These are phyloP conservation scores for Boletus barrowsii DNA, from an alignment of 768 basidiomycete genomes.

Conservation along the genomic window DNA sequence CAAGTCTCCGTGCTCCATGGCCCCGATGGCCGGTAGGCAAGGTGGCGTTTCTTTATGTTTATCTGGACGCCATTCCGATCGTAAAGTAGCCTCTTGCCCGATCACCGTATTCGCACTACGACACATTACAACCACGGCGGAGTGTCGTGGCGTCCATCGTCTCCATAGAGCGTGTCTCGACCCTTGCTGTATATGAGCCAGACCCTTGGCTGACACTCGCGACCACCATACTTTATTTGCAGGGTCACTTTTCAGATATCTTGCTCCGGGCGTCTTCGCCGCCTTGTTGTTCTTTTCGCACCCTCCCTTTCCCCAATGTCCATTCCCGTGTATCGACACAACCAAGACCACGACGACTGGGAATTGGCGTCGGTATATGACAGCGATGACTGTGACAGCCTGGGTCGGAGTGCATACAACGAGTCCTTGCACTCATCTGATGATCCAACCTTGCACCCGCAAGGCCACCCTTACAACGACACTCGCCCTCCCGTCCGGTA, in stretches of 20 bases:
- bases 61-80: conserved; percentile 10
- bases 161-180: conserved; percentile 25
- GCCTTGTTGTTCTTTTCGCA: not conserved
- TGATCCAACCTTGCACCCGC: conserved; percentile 7
- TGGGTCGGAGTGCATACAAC: conserved; percentile 19
- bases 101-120: conserved; percentile 6
- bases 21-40: not conserved
- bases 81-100: conserved; percentile 4
- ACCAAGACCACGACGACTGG: conserved; percentile 24
- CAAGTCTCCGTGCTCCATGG: not conserved
- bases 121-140: conserved; percentile 19
- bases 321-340: conserved; percentile 28
- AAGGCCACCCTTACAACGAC: conserved; percentile 2
- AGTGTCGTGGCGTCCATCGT: conserved; percentile 19
- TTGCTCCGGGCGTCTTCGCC: not conserved
- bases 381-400: conserved; percentile 28
- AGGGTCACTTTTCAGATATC: conserved; percentile 3
- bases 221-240: not conserved
- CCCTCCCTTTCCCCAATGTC: conserved; percentile 11
- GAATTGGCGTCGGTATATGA: conserved; percentile 29
- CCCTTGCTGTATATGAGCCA: conserved; percentile 27
- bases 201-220: conserved; percentile 4
- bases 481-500: conserved; percentile 11
- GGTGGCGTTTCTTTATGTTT: not conserved
- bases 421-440: conserved; percentile 9